Conservation (phyloP, 148 eudicot species). For the Cornus florida region DNA sequence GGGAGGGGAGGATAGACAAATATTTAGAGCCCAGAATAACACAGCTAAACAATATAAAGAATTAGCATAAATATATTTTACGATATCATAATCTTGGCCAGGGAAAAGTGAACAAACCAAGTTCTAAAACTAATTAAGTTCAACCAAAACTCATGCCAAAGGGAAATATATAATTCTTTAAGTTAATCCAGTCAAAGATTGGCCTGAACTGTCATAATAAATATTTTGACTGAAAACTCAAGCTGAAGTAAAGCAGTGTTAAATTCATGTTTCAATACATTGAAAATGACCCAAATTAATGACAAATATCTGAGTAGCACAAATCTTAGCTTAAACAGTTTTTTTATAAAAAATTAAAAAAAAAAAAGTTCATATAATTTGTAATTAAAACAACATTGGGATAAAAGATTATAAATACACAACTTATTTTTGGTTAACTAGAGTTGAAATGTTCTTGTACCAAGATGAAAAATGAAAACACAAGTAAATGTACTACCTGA, state of each 20-base stretch:
- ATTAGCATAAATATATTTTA: neutral
- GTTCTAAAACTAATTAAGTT: neutral
- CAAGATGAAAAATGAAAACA: neutral
- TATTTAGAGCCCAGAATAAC: slow-evolving; percentile 3
- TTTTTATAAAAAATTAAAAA: neutral
- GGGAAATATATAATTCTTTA: neutral
- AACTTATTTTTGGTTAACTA: neutral
- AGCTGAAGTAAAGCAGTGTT: no score
- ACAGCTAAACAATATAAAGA: slow-evolving; percentile 4
- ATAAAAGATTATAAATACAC: neutral
- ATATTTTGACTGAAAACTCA: neutral
- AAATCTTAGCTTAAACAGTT: neutral
- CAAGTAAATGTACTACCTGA: slow-evolving; percentile 41
- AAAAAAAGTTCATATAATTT: neutral
- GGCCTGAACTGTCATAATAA: neutral
- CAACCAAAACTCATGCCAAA: neutral
- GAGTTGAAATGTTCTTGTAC: neutral
- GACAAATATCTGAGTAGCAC: neutral
- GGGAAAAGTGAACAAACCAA: neutral
- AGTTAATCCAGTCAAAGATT: neutral
- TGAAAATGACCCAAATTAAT: neutral
- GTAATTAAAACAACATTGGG: neutral
- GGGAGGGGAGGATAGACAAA: neutral
- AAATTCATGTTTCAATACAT: neutral
- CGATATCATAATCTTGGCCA: neutral